phyloP scores from a whole-genome alignment of 805 yeast genomes.

The Wickerhamiella alocasiicola region DNA sequence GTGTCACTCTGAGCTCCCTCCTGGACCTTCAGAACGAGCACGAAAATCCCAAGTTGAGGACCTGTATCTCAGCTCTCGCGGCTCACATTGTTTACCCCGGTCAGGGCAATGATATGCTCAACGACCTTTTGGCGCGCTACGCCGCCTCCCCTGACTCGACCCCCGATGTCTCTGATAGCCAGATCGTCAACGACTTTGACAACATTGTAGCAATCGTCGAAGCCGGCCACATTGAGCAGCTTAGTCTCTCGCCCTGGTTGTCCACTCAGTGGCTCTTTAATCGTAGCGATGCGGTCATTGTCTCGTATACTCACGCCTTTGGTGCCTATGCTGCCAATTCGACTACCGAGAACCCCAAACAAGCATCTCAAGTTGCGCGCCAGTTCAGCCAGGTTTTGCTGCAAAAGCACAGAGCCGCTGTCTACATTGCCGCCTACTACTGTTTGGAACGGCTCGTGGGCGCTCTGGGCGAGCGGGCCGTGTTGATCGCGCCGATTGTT shows the following conservation, averaged over 20 bases:
- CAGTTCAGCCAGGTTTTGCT: constrained; percentile 14
- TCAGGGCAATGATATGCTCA: constrained; percentile 71
- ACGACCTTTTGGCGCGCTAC: constrained; percentile 38
- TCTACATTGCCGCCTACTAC: constrained; percentile 18
- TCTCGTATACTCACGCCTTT: constrained; percentile 18
- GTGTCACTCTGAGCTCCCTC: constrained; percentile 6
- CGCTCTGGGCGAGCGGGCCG: constrained; percentile 7
- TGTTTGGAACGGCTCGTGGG: constrained; percentile 13
- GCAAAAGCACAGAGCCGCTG: constrained; percentile 8
- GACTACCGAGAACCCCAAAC: constrained; percentile 9
- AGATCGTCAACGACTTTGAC: constrained; percentile 18
- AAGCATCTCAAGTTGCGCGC: constrained; percentile 15
- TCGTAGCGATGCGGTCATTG: constrained; percentile 7
- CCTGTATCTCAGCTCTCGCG: constrained; percentile 55
- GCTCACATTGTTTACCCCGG: constrained; percentile 75
- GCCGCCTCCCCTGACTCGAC: constrained; percentile 9
- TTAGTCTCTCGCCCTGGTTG: constrained; percentile 21
- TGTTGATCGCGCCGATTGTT: constrained; percentile 15
- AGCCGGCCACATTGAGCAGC: constrained; percentile 11
- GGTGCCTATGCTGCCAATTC: constrained; percentile 12
- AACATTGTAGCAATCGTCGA: constrained; percentile 20
- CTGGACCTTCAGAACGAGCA: constrained; percentile 4
- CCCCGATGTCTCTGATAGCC: not conserved
- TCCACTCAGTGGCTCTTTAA: constrained; percentile 24
- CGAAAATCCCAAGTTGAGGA: constrained; percentile 11